Evolutionary conservation across 164 flowering plant species (phyloP).

Genomic region (Nelumbo lutea): DNA sequence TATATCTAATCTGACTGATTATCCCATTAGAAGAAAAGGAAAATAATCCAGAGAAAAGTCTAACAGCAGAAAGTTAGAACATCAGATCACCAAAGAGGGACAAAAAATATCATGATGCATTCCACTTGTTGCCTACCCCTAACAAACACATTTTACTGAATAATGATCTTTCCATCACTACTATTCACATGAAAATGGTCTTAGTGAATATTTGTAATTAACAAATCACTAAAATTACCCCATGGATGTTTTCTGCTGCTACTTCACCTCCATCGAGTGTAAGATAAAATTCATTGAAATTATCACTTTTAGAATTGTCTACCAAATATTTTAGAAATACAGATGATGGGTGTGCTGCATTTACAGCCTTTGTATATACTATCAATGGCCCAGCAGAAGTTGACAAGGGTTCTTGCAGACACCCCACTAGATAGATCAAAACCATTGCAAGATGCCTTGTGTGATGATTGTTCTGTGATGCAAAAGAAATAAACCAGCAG

Average conservation of each 20-base stretch:
- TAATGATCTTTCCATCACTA: background rate
- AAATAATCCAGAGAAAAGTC: background rate
- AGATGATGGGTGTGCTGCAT: slow-evolving; percentile 74
- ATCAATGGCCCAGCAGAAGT: slow-evolving; percentile 37
- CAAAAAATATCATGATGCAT: background rate
- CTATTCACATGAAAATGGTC: slow-evolving; percentile 16
- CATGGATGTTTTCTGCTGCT: slow-evolving; percentile 27
- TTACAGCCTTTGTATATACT: slow-evolving; percentile 55
- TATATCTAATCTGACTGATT: too few relatives aligned
- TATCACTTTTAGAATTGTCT: slow-evolving; percentile 66
- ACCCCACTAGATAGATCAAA: slow-evolving; percentile 70
- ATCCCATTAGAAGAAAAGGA: too few relatives aligned
- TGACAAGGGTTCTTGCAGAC: slow-evolving; percentile 73
- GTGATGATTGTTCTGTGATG: slow-evolving; percentile 67
- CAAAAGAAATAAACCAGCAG: slow-evolving; percentile 20
- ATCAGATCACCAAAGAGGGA: background rate
- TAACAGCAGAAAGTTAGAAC: background rate
- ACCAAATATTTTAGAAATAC: slow-evolving; percentile 76
- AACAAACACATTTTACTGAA: background rate
- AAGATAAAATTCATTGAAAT: slow-evolving; percentile 57
- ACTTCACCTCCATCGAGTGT: slow-evolving; percentile 65
- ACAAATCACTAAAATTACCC: slow-evolving; percentile 31
- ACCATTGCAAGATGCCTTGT: slow-evolving; percentile 93
- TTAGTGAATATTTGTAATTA: background rate
- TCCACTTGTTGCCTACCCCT: background rate